Conservation (phyloP, 306 rosid genomes). For the Quercus parvula region DNA sequence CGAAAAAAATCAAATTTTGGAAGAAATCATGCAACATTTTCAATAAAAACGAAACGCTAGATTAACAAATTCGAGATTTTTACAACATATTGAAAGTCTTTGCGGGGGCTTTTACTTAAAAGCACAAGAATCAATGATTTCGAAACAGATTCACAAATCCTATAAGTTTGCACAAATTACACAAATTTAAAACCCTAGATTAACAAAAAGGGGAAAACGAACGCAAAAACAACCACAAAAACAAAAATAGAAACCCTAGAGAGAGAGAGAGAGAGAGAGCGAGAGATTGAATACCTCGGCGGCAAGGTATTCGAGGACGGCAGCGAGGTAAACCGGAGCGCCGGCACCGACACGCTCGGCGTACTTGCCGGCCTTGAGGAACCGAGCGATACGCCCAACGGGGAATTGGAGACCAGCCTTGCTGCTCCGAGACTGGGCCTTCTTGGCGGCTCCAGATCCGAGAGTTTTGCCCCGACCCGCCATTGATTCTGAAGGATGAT, state of each 20-base stretch:
- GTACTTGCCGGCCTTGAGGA: constrained; percentile 83
- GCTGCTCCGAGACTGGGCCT: constrained; percentile 80
- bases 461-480: constrained; percentile 83
- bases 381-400: constrained; percentile 90
- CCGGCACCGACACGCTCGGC: constrained; percentile 95
- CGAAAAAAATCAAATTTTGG: no score
- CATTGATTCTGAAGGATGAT: constrained; percentile 25
- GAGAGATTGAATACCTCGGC: constrained; percentile 54
- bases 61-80: not conserved
- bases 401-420: constrained; percentile 93
- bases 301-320: constrained; percentile 87
- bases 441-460: constrained; percentile 72
- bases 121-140: not conserved
- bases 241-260: not conserved
- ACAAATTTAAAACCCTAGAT: constrained; percentile 43
- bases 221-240: not conserved
- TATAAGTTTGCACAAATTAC: not conserved
- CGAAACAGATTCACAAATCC: no score
- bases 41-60: not conserved
- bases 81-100: not conserved
- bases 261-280: not conserved
- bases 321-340: constrained; percentile 92
- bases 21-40: not conserved
- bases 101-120: not conserved
- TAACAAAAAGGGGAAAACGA: not conserved